Evolutionary conservation across 129 eudicot genomes (phyloP), one percentile per base, ranked within the genome.

Genomic region (Pulicaria dysenterica): DNA sequence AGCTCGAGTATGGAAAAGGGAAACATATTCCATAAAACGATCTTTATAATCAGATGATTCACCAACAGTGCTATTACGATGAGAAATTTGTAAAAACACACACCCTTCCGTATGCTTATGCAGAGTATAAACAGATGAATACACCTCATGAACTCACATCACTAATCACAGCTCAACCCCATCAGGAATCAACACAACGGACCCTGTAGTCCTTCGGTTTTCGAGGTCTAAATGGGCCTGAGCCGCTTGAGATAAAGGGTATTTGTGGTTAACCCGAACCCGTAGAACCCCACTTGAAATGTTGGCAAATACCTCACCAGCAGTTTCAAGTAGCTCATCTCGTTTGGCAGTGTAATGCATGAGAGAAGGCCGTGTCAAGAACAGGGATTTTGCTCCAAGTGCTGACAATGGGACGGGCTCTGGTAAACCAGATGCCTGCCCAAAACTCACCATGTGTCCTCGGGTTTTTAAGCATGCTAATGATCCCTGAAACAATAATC

Each of bases 211-310:
- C 67, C 75, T 88, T 48, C 95, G 81, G 43, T 54, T 72, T 85
- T 90, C 94, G 6, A 90, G 94, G 74, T 87, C 96, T 13, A 77
- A 66, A 74, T 85, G 96, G 8, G 96, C 94, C 74, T 85, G 94
- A 37, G 82, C 89, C 3, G 84, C 89, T 71, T 87, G 87, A 55
- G 96, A 87, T 10, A 90, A 64, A 36, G 85, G 91, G 48, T 87
- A 87, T 2, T 79, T 87, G 50, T 87, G 96, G 76, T 90, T 90
- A 51, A 87, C 91, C 34, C 91, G 87, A 34, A 85, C 91, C 48
- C 63, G 68, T 62, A 90, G 73, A 16, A 85, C 70, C 53, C 96
- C 96, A 11, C 64, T 56, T 51, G 82, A 75, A 54, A 91, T 63
- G 64, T 83, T 85, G 14, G 60, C 80, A 77, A 90, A 87, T 2